Evolutionary conservation across 768 basidiomycete species (phyloP), one percentile per base, ranked within the genome.

Genomic region (Dentipellis sp.): DNA sequence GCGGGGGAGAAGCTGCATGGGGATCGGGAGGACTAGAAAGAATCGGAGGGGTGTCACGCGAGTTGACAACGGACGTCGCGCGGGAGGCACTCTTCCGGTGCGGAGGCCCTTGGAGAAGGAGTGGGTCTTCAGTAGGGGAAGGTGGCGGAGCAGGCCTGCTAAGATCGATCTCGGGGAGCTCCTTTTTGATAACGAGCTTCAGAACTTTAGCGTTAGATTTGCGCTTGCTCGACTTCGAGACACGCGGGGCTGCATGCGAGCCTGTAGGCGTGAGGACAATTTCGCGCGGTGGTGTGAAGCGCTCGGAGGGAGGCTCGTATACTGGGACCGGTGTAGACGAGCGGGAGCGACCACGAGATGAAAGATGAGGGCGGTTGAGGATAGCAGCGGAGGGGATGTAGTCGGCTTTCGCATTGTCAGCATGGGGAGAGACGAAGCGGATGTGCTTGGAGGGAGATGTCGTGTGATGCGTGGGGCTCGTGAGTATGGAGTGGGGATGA

Each of bases 101-200:
- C n/a, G 71, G 63, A 10, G 72, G 71, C 3, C 75, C 80, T 47
- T 75, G 76, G 29, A 91, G 73, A 2, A 91, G 70, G 0, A 91
- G 67, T 0, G 88, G 88, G 62, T 91, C 88, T 38, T 91, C 88
- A 0, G 80, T 80, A 2, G 88, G 88, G 53, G 85, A 87, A 0
- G 86, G 74, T 0, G 88, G 89, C 8, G 84, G 81, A 62, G 81
- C 75, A 4, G 83, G 82, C 12, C 65, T 73, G 50, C 66, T 74
- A 29, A 86, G 68, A 62, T 87, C 79, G 59, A 88, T 72, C 16
- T 79, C 78, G 0, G 86, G 86, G 4, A 79, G 76, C 62, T 90
- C 87, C 56, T 72, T 79, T 75, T 90, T 91, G 57, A 69, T 65
- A 39, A 61, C 59, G 55, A 71, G 34, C 21, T 63, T 62, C 12